phyloP scores from a whole-genome alignment of 2,329 filamentous ascomycete species.

The Hypoxylon sp. region DNA sequence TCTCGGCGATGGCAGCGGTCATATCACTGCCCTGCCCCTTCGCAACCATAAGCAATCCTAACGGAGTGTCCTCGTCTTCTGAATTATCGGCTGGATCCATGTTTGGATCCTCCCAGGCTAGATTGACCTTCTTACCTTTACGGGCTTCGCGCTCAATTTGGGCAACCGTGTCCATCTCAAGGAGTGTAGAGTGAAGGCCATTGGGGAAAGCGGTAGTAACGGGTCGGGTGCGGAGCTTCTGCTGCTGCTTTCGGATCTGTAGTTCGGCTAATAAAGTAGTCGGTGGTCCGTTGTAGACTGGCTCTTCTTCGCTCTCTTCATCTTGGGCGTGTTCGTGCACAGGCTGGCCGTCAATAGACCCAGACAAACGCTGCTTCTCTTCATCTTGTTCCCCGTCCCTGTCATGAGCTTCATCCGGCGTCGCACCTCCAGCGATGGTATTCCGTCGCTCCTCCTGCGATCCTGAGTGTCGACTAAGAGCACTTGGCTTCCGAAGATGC shows the following conservation, averaged over 20 bases:
- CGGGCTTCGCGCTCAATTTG: conserved; percentile 85
- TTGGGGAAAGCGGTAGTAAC: conserved; percentile 74
- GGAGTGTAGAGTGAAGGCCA: conserved; percentile 90
- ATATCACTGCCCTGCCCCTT: conserved; percentile 68
- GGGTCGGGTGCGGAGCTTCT: conserved; percentile 83
- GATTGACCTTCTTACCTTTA: conserved; percentile 80
- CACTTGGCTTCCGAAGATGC: conserved; percentile 62
- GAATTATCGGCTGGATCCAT: conserved; percentile 47
- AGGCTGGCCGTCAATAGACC: conserved; percentile 52
- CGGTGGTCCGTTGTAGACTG: conserved; percentile 77
- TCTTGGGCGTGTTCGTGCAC: conserved; percentile 61
- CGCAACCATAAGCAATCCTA: conserved; percentile 82
- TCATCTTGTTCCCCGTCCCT: conserved; percentile 45
- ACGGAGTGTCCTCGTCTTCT: conserved; percentile 77
- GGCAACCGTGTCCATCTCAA: conserved; percentile 91
- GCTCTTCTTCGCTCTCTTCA: conserved; percentile 64
- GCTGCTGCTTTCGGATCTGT: conserved; percentile 89
- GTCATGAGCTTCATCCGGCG: conserved; percentile 14
- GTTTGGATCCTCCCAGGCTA: conserved; percentile 83
- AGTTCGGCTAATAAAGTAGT: conserved; percentile 94
- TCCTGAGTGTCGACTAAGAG: conserved; percentile 50
- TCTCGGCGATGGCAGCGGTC: conserved; percentile 65
- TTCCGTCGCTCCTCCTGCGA: conserved; percentile 47
- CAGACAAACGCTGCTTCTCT: conserved; percentile 48
- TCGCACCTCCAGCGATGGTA: conserved; percentile 34